Evolutionary conservation across 2,329 filamentous ascomycete genomes (phyloP).

Genomic region (Rasamsonia emersonii): DNA sequence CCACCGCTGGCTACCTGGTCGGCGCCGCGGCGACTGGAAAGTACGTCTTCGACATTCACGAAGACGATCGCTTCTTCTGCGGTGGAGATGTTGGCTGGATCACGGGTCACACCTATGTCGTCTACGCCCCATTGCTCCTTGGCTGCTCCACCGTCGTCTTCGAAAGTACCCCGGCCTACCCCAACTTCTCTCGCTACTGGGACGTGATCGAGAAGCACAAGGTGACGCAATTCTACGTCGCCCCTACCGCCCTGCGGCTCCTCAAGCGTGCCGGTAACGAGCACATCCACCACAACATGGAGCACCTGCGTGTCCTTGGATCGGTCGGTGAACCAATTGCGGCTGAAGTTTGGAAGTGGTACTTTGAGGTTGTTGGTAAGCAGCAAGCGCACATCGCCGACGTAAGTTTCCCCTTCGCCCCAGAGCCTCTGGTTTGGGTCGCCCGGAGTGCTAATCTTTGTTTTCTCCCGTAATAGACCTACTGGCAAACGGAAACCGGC

Average conservation of each 20-base stretch:
- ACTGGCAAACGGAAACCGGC: slow-evolving; percentile 99
- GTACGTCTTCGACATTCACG: slow-evolving; percentile 97
- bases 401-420: slow-evolving; percentile 49
- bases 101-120: slow-evolving; percentile 95
- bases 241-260: slow-evolving; percentile 83
- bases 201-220: slow-evolving; percentile 93
- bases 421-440: neutral
- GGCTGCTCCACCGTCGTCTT: slow-evolving; percentile 95
- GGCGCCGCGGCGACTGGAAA: slow-evolving; percentile 91
- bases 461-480: slow-evolving; percentile 55
- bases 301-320: slow-evolving; percentile 78
- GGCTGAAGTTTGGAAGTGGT: slow-evolving; percentile 99
- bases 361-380: slow-evolving; percentile 89
- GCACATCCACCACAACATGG: slow-evolving; percentile 83
- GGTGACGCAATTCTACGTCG: slow-evolving; percentile 97
- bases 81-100: slow-evolving; percentile 99
- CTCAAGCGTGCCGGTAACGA: slow-evolving; percentile 93
- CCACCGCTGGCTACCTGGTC: slow-evolving; percentile 87
- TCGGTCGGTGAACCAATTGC: slow-evolving; percentile 97
- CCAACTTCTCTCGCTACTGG: slow-evolving; percentile 98
- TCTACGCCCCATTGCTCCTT: slow-evolving; percentile 87
- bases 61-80: slow-evolving; percentile 90
- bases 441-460: slow-evolving; percentile 6
- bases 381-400: slow-evolving; percentile 89
- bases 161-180: slow-evolving; percentile 94